Evolutionary conservation across 2,329 filamentous ascomycete species (phyloP).

Genomic region (Didymella pinodella): DNA sequence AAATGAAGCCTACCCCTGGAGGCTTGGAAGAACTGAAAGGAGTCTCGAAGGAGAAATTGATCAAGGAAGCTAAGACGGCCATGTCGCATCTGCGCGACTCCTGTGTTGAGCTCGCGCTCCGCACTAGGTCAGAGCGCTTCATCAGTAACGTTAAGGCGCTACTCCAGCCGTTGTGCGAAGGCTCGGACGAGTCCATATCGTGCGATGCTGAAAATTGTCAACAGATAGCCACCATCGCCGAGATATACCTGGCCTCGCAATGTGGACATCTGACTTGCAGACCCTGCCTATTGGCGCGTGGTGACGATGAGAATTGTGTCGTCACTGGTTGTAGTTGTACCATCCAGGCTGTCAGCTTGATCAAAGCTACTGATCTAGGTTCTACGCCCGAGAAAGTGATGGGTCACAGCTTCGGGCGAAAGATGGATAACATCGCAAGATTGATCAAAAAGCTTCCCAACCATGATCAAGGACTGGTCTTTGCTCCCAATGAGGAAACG

Average conservation of each 20-base stretch:
- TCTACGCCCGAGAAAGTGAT: conserved; percentile 26
- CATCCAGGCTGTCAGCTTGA: conserved; percentile 29
- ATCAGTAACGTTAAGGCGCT: conserved; percentile 28
- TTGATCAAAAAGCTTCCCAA: conserved; percentile 54
- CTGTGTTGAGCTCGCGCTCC: conserved; percentile 29
- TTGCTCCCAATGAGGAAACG: conserved; percentile 35
- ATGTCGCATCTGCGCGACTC: conserved; percentile 32
- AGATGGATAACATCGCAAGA: conserved; percentile 32
- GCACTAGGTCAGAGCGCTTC: conserved; percentile 36
- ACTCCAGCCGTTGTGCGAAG: conserved; percentile 13
- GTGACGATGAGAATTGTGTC: conserved; percentile 35
- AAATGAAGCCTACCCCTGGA: conserved; percentile 9
- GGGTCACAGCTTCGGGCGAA: conserved; percentile 40
- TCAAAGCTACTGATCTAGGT: conserved; percentile 34
- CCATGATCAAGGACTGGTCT: conserved; percentile 42
- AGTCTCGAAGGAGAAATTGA: conserved; percentile 9
- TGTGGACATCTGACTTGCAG: conserved; percentile 43
- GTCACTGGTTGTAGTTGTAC: conserved; percentile 29
- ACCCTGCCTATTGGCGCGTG: conserved; percentile 32
- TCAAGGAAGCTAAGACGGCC: conserved; percentile 26
- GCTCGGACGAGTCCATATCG: background rate
- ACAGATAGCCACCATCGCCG: conserved; percentile 2
- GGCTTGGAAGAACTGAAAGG: conserved; percentile 16
- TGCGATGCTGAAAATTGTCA: conserved; percentile 34
- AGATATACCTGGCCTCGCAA: conserved; percentile 31